Base-by-base conservation (phyloP, 2,329 filamentous ascomycete species). In the Trichoderma sp. region DNA sequence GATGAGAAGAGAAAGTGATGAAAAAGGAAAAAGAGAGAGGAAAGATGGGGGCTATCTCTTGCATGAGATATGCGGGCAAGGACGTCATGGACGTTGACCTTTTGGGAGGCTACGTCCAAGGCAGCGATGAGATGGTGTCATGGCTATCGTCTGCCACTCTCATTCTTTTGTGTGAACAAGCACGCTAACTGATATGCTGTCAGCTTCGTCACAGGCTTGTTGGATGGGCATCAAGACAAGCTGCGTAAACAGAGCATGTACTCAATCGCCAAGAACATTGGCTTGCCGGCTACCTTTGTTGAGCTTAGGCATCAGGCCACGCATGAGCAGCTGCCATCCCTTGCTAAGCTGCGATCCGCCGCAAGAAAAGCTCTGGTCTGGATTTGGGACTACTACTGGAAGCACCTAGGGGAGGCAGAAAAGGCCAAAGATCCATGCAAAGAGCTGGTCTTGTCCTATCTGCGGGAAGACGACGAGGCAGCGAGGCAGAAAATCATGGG, bases 361-460 rank as follows among this genome's bases (percentile, higher is more conserved):
- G 89, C 92, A 1, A 83, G 85, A 74, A 89, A 91, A 76, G 93
- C 92, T 1, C 84, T 98, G 73, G 84, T 85, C 58, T 98, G 95
- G 95, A 90, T 98, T 66, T 97, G 93, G 93, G 87, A 90, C 68
- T 93, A 93, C 80, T 98, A 97, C 83, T 98, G 95, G 95, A 82
- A 81, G 76, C 82, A 86, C 57, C 79, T 89, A 23, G 75, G 78
- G 2, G 78, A 79, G 6, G 77, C 78, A 20, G 61, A 59, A 17
- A 43, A 23, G 55, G 39, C 57, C 61, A 68, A 47, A 50, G 69
- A 78, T 36, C 74, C 76, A 17, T 83, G 83, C 71, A 79, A 76
- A 26, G 78, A 79, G 4, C 72, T 81, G 7, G 76, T 87, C 32
- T 71, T 84, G 26, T 74, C 72, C 12, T 85, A 83, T 68, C 76